phyloP scores from a whole-genome alignment of 1,284 basidiomycete species.

The Ceratobasidium sp. region DNA sequence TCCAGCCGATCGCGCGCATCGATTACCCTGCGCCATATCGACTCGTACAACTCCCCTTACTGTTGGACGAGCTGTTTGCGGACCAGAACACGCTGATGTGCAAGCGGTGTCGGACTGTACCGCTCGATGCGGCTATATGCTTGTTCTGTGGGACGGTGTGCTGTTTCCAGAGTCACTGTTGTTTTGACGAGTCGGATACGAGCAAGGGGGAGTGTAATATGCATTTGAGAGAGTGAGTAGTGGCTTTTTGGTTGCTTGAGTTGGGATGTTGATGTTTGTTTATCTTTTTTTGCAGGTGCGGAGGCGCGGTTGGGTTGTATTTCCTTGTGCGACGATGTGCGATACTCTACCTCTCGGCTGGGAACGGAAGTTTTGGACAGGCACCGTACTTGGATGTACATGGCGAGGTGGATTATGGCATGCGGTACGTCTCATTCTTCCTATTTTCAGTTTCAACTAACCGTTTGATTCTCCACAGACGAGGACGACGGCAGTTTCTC shows the following conservation, averaged over 20 bases:
- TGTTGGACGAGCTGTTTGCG: constrained; percentile 88
- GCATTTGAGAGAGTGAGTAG: constrained; percentile 89
- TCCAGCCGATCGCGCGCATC: constrained; percentile 77
- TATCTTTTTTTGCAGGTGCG: constrained; percentile 72
- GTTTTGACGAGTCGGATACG: constrained; percentile 77
- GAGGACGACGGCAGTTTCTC: constrained; percentile 90
- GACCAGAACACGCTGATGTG: constrained; percentile 81
- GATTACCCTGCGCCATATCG: constrained; percentile 92
- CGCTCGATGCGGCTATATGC: constrained; percentile 91
- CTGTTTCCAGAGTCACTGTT: constrained; percentile 96
- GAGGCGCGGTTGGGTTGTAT: constrained; percentile 89
- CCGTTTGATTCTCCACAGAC: constrained; percentile 62
- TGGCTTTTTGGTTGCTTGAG: constrained; percentile 26
- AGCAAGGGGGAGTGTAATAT: constrained; percentile 91
- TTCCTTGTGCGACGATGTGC: constrained; percentile 94
- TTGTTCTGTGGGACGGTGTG: constrained; percentile 90
- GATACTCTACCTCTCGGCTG: constrained; percentile 91
- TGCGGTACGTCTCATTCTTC: constrained; percentile 73
- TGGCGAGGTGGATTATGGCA: constrained; percentile 93
- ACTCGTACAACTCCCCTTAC: constrained; percentile 83
- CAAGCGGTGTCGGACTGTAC: constrained; percentile 82
- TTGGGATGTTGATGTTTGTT: constrained; percentile 44
- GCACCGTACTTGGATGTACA: constrained; percentile 96
- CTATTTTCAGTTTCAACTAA: not conserved
- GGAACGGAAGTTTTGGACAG: constrained; percentile 88